Percentiles rank a stretch among this genome's conserved stretches.
phyloP scores from a whole-genome alignment of 306 rosid genomes.

The Trifolium fragiferum region DNA sequence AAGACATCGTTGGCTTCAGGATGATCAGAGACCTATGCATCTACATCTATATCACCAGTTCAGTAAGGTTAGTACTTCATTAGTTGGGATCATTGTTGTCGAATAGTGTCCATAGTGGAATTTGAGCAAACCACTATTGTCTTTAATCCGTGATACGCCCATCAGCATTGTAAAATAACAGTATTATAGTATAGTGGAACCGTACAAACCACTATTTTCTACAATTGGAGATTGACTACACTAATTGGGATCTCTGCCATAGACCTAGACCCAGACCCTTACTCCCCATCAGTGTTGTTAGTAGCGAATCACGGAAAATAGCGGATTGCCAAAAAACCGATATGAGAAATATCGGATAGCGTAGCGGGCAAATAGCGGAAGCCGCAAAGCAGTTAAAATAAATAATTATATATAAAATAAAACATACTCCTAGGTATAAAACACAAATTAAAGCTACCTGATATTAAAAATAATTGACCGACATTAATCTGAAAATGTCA shows the following conservation, averaged over 20 bases:
- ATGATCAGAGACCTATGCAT: background rate
- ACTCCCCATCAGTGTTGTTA: too few species aligned
- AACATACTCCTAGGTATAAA: too few species aligned
- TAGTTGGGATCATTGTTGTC: background rate
- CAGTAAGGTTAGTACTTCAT: constrained; percentile 17
- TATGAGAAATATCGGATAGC: too few species aligned
- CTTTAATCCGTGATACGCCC: background rate
- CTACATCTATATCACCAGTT: background rate
- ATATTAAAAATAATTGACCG: too few species aligned
- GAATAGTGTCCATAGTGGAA: background rate
- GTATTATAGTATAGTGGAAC: background rate
- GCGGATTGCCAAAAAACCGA: too few species aligned
- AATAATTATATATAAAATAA: too few species aligned
- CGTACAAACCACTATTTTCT: background rate
- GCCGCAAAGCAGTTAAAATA: too few species aligned
- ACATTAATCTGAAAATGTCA: too few species aligned
- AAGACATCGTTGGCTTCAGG: background rate
- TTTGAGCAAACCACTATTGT: background rate
- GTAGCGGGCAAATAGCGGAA: too few species aligned
- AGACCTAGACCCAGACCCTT: background rate
- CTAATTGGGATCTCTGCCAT: background rate
- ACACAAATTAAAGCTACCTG: too few species aligned
- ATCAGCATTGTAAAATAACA: background rate
- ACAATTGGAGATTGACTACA: background rate
- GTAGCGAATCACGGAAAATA: too few species aligned